Conservation (phyloP, 2,329 filamentous ascomycete genomes). For the Cryphonectria parasitica region DNA sequence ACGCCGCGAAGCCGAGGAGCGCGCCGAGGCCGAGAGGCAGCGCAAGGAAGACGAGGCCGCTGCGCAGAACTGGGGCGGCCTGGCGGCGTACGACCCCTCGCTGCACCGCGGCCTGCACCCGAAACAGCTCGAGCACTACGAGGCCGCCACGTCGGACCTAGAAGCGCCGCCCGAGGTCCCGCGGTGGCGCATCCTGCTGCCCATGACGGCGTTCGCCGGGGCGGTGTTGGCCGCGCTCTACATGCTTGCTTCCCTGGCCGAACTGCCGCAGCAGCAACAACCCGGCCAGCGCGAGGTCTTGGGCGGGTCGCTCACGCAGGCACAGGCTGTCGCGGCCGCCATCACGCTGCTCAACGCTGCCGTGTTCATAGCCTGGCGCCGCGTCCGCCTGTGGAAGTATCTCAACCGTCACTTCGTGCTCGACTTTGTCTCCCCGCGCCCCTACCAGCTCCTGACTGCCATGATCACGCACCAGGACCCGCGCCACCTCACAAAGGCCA, state of each 20-base stretch:
- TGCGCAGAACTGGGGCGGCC: slow-evolving; percentile 44
- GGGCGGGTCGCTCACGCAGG: slow-evolving; percentile 56
- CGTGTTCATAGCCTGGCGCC: slow-evolving; percentile 62
- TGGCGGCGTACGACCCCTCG: slow-evolving; percentile 39
- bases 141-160: slow-evolving; percentile 54
- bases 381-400: slow-evolving; percentile 66
- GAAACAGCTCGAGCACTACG: slow-evolving; percentile 46
- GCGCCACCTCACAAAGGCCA: slow-evolving; percentile 66
- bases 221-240: slow-evolving; percentile 48
- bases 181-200: slow-evolving; percentile 58
- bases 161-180: slow-evolving; percentile 56
- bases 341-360: slow-evolving; percentile 64
- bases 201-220: slow-evolving; percentile 54
- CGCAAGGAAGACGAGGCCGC: slow-evolving; percentile 47
- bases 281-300: background rate
- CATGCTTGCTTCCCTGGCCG: slow-evolving; percentile 44
- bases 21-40: slow-evolving; percentile 45
- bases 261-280: slow-evolving; percentile 3
- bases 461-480: slow-evolving; percentile 71
- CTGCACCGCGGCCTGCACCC: slow-evolving; percentile 33
- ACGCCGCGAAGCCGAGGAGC: slow-evolving; percentile 52
- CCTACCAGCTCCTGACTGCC: slow-evolving; percentile 64
- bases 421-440: slow-evolving; percentile 66
- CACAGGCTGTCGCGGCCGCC: slow-evolving; percentile 65
- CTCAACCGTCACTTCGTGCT: slow-evolving; percentile 72